These are phyloP conservation scores for Rhododendron henanense DNA, from an alignment of 148 eudicot genomes.

Conservation along the genomic window DNA sequence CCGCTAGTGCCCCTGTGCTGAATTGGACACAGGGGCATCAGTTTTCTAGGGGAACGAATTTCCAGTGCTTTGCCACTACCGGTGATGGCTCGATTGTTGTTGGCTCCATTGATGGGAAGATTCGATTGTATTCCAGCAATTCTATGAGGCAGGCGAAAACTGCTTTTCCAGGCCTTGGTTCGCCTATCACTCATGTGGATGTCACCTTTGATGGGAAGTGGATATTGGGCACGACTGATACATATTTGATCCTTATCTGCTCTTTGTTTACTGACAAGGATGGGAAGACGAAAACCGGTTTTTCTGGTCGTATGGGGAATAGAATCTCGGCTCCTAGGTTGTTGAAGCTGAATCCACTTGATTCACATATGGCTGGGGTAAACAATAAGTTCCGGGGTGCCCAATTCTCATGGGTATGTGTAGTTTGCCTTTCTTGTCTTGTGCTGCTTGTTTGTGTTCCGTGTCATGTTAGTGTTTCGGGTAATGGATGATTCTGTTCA, in stretches of 20 bases:
- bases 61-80: slow-evolving; percentile 75
- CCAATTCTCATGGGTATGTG: slow-evolving; percentile 54
- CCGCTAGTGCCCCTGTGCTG: slow-evolving; percentile 49
- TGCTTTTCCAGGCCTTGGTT: slow-evolving; percentile 76
- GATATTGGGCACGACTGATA: slow-evolving; percentile 73
- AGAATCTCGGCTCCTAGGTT: slow-evolving; percentile 38
- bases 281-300: slow-evolving; percentile 70
- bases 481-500: neutral
- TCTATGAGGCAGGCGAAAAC: slow-evolving; percentile 86
- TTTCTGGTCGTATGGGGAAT: slow-evolving; percentile 72
- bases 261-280: slow-evolving; percentile 68
- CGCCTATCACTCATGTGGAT: slow-evolving; percentile 75
- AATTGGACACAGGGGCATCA: slow-evolving; percentile 79
- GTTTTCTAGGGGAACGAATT: slow-evolving; percentile 71
- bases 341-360: slow-evolving; percentile 50
- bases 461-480: neutral
- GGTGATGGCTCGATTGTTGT: slow-evolving; percentile 87
- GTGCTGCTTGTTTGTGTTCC: neutral
- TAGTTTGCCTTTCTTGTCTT: neutral
- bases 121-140: slow-evolving; percentile 55
- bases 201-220: slow-evolving; percentile 83
- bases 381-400: slow-evolving; percentile 46
- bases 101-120: slow-evolving; percentile 84
- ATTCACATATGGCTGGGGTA: slow-evolving; percentile 44
- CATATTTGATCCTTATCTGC: slow-evolving; percentile 62